Evolutionary conservation across 257 asterid species (phyloP).

Genomic region (Lavandula angustifolia): DNA sequence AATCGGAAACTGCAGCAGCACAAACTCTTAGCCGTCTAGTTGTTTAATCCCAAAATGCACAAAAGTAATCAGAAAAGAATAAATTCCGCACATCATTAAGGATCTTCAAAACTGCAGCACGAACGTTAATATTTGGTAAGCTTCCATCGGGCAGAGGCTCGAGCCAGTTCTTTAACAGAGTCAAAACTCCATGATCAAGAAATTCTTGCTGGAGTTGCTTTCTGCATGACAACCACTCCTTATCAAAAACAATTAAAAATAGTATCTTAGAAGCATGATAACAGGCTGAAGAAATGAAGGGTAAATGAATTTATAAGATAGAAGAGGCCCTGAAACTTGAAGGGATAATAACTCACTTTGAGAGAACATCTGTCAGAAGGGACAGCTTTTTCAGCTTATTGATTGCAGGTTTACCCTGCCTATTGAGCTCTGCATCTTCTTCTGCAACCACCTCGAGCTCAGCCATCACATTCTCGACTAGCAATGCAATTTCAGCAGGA

Average conservation of each 20-base stretch:
- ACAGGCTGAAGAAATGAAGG: slow-evolving; percentile 13
- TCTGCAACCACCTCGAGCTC: slow-evolving; percentile 95
- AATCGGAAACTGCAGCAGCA: slow-evolving; percentile 76
- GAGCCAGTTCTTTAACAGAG: slow-evolving; percentile 83
- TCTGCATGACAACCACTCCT: slow-evolving; percentile 47
- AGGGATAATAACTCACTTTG: slow-evolving; percentile 59
- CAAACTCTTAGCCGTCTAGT: slow-evolving; percentile 32
- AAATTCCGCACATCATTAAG: slow-evolving; percentile 67
- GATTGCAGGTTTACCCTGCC: slow-evolving; percentile 81
- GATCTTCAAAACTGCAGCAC: slow-evolving; percentile 82
- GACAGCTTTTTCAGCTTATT: slow-evolving; percentile 83
- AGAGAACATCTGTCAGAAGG: slow-evolving; percentile 82
- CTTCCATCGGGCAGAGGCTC: slow-evolving; percentile 99
- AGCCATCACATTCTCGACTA: slow-evolving; percentile 91
- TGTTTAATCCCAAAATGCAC: slow-evolving; percentile 4
- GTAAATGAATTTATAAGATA: slow-evolving; percentile 10
- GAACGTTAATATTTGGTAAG: slow-evolving; percentile 85
- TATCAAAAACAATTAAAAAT: slow-evolving; percentile 18
- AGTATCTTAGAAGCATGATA: slow-evolving; percentile 8
- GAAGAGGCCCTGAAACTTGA: slow-evolving; percentile 14
- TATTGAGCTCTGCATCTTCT: slow-evolving; percentile 87
- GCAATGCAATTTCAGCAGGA: slow-evolving; percentile 83
- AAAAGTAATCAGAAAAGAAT: not conserved
- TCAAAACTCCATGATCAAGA: slow-evolving; percentile 89
- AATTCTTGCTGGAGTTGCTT: slow-evolving; percentile 94